Conservation (phyloP, 805 yeast species). For the Metschnikowia cerradonensis region DNA sequence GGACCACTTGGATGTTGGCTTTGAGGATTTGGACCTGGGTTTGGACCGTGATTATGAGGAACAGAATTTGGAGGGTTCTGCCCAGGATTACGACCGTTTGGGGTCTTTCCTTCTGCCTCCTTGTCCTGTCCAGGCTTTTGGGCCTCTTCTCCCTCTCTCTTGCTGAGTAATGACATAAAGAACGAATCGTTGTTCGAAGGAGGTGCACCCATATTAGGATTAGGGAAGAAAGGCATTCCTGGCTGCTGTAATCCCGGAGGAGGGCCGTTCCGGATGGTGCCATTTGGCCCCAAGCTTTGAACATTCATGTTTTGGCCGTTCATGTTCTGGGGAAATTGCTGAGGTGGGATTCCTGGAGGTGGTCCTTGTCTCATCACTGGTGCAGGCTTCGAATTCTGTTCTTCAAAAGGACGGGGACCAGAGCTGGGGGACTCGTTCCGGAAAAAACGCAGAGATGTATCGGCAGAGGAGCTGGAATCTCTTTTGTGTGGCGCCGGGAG, state of each 20-base stretch:
- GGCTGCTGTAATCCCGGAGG: slow-evolving; percentile 1
- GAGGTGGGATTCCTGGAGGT: slow-evolving; percentile 2
- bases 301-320: neutral
- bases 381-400: neutral
- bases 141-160: slow-evolving; percentile 18
- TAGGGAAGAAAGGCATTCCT: slow-evolving; percentile 16
- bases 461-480: neutral
- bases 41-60: neutral
- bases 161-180: slow-evolving; percentile 44
- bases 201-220: slow-evolving; percentile 2
- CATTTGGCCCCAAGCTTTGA: neutral
- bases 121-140: neutral
- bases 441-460: slow-evolving; percentile 3
- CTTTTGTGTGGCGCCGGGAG: neutral
- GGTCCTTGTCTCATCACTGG: slow-evolving; percentile 3
- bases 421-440: neutral
- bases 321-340: neutral
- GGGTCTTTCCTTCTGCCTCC: neutral
- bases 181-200: slow-evolving; percentile 36
- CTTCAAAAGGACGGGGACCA: neutral
- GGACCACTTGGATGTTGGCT: neutral
- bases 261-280: neutral
- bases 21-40: neutral
- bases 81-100: neutral
- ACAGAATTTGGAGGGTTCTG: neutral